phyloP scores from a whole-genome alignment of 1,139 yeast species.

The Debaryomyces sp. region DNA sequence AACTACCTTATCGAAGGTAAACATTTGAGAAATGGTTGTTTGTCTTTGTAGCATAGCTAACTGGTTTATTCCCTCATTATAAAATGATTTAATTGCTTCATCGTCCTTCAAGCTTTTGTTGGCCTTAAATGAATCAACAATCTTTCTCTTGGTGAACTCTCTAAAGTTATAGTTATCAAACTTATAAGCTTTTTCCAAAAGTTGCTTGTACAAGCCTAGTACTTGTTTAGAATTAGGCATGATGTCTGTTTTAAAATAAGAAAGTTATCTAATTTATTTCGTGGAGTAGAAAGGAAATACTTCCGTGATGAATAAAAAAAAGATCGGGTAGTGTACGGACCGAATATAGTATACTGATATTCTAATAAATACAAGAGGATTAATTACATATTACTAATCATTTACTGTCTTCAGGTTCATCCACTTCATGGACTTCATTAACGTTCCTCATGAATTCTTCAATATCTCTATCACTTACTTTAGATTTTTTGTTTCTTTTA shows the following conservation, averaged over 20 bases:
- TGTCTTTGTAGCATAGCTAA: conserved; percentile 78
- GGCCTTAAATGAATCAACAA: conserved; percentile 66
- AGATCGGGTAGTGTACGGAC: neutral
- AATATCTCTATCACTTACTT: conserved; percentile 20
- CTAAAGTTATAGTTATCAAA: conserved; percentile 90
- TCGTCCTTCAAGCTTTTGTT: conserved; percentile 50
- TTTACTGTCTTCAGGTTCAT: conserved; percentile 13
- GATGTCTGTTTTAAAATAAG: neutral
- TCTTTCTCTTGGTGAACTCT: conserved; percentile 76
- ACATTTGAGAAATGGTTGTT: conserved; percentile 83
- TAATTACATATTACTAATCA: neutral
- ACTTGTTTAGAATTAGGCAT: conserved; percentile 47
- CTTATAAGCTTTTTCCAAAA: conserved; percentile 65
- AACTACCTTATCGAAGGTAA: conserved; percentile 81
- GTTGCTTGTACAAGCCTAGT: conserved; percentile 65
- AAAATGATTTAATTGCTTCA: conserved; percentile 48
- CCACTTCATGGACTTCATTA: conserved; percentile 14
- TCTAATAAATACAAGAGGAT: neutral
- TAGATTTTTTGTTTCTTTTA: conserved; percentile 17
- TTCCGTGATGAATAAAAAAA: neutral
- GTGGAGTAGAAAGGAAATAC: neutral
- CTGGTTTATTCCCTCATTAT: conserved; percentile 59
- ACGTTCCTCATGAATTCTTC: conserved; percentile 26
- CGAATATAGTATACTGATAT: neutral
- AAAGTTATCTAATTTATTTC: neutral